These are phyloP conservation scores for Ceratobasidium papillatum DNA, from an alignment of 1,284 basidiomycete species.

Conservation along the genomic window DNA sequence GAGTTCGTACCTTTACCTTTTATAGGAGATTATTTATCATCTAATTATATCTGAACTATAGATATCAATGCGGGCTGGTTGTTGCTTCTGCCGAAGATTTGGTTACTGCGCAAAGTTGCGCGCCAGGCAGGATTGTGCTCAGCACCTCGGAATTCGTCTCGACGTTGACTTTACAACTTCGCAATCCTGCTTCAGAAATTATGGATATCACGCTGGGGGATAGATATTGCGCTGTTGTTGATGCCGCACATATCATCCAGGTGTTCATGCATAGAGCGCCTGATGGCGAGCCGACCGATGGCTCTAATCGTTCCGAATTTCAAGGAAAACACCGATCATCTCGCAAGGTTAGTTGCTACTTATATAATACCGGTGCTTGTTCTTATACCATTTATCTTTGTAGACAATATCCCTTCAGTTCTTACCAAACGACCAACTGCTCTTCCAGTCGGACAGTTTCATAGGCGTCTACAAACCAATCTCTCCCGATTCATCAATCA, in stretches of 20 bases:
- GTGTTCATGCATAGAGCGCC: constrained; percentile 17
- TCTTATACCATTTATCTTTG: background rate
- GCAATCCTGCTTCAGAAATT: constrained; percentile 29
- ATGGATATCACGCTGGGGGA: constrained; percentile 35
- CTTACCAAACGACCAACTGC: constrained; percentile 18
- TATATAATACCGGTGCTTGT: background rate
- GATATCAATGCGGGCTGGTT: constrained; percentile 26
- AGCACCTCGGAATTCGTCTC: constrained; percentile 31
- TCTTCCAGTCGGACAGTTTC: constrained; percentile 26
- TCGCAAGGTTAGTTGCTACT: constrained; percentile 1
- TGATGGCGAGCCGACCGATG: background rate
- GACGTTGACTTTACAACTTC: constrained; percentile 2
- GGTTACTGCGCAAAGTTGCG: background rate
- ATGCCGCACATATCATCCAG: constrained; percentile 27
- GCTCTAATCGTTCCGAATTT: constrained; percentile 1
- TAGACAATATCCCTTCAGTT: constrained; percentile 33
- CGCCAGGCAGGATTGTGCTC: constrained; percentile 8
- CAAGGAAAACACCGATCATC: constrained; percentile 1
- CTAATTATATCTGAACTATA: background rate
- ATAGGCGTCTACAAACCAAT: constrained; percentile 29
- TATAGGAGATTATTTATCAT: background rate
- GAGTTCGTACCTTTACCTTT: constrained; percentile 2
- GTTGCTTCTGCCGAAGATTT: constrained; percentile 12
- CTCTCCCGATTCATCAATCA: background rate
- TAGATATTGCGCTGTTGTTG: constrained; percentile 24